Percentiles rank a stretch among this genome's conserved stretches.
Conservation (phyloP, 2,329 filamentous ascomycete species). For the Phialocephala sp. region DNA sequence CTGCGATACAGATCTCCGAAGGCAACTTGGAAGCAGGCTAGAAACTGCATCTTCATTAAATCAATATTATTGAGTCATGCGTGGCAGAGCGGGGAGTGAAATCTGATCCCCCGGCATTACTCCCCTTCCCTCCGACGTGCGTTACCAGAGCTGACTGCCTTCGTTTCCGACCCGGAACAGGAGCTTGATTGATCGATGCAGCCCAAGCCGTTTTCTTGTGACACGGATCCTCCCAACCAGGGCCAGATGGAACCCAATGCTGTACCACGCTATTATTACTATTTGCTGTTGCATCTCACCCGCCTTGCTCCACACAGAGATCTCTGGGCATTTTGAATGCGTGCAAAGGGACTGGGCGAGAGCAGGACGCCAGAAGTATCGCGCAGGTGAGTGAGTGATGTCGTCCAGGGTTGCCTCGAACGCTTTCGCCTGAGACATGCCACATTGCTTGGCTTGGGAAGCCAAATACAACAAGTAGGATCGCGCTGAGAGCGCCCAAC, state of each 20-base stretch:
- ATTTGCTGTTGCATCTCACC: neutral
- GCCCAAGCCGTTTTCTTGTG: slow-evolving; percentile 17
- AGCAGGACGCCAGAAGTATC: neutral
- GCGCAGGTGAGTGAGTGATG: neutral
- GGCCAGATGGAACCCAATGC: neutral
- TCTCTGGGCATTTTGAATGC: neutral
- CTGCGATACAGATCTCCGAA: slow-evolving; percentile 6
- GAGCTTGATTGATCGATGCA: slow-evolving; percentile 22
- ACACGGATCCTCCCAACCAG: slow-evolving; percentile 10
- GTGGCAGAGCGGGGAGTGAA: slow-evolving; percentile 3
- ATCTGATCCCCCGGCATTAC: slow-evolving; percentile 4
- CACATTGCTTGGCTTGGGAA: neutral
- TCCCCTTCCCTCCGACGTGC: too few species aligned
- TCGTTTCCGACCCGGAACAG: neutral
- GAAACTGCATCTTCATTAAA: neutral
- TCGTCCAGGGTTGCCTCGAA: neutral
- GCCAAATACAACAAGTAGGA: neutral
- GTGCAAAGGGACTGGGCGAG: neutral
- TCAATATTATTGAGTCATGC: slow-evolving; percentile 14
- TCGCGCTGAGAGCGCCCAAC: neutral
- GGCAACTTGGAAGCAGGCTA: slow-evolving; percentile 5
- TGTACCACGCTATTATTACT: neutral
- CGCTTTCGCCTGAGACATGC: neutral
- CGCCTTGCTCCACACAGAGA: neutral
- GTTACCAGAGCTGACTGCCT: too few species aligned